Base-by-base conservation (phyloP, 73 alveolate genomes). In the Paramecium biaurelia region DNA sequence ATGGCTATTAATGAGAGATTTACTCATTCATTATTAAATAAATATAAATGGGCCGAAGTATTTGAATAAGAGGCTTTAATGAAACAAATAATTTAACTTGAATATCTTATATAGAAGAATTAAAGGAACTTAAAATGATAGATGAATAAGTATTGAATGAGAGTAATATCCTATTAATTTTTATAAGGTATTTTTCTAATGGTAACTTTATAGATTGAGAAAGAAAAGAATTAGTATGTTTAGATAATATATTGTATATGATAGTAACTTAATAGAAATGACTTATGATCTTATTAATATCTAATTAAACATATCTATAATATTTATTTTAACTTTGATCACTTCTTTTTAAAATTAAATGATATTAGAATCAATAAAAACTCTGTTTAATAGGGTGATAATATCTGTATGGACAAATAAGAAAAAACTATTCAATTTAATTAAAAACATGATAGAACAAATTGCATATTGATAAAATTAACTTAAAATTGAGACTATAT, bases 51-150 rank as follows among this genome's bases (percentile, higher is more conserved):
- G 86, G 99, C 99, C 20, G 94, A 99, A 93, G 95, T 98, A 95
- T 98, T 26, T 99, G 99, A 3, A 98, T 99, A 11, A 93, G 99
- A 43, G 99, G 99, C 11, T 86, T 98, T 98, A 98, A 92, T 95
- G 97, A 18, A 68, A 84, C 41, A 26, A 70, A 70, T 86, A 74
- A 28, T 18, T 21, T 30, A 18, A 85, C 7, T 0, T 2, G 2
- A 45, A 9, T 11, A 45, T 45, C 18, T 18, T 86, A 58, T 86
- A 24, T 53, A 86, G 56, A 87, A 49, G 86, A 70, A 26, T 68
- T 85, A 23, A 85, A 96, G 37, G 99, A 98, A 76, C 99, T 99
- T 0, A 92, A 97, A 49, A 76, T 70, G 84, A 95, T 97, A 32
- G 99, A 99, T 1, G 99, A 98, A 94, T 95, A 95, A 85, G 99